Conservation (phyloP, 768 basidiomycete species). For the Lepiota brunneoincarnata region DNA sequence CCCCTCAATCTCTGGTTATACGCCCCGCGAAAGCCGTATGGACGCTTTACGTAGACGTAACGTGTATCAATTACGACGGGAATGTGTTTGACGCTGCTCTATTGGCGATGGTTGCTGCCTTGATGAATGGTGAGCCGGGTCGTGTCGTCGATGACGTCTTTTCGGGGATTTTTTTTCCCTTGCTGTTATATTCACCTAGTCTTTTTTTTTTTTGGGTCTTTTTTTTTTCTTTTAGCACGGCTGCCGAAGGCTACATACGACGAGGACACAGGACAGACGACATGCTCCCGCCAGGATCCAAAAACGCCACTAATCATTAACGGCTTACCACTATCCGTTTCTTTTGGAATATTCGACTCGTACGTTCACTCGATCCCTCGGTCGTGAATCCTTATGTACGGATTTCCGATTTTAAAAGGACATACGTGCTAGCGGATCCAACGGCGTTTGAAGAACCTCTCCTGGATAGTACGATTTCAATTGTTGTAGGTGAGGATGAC, state of each 20-base stretch:
- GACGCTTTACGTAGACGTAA: slow-evolving; percentile 93
- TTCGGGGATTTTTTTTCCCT: too few species aligned
- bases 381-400: too few species aligned
- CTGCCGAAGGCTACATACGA: slow-evolving; percentile 73
- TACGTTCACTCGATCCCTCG: slow-evolving; percentile 34
- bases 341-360: slow-evolving; percentile 85
- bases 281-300: slow-evolving; percentile 50
- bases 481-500: slow-evolving; percentile 53
- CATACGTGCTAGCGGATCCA: slow-evolving; percentile 74
- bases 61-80: slow-evolving; percentile 97
- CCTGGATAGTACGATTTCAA: slow-evolving; percentile 65
- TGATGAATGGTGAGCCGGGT: slow-evolving; percentile 70
- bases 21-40: slow-evolving; percentile 78
- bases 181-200: slow-evolving; percentile 1
- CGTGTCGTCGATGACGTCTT: background rate
- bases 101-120: slow-evolving; percentile 82
- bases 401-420: too few species aligned
- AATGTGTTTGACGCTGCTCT: slow-evolving; percentile 91
- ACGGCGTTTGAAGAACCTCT: slow-evolving; percentile 90
- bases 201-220: background rate
- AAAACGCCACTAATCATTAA: slow-evolving; percentile 37
- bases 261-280: slow-evolving; percentile 60
- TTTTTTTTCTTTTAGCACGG: slow-evolving; percentile 42
- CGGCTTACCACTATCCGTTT: slow-evolving; percentile 47
- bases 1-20: slow-evolving; percentile 73